Evolutionary conservation across 768 basidiomycete genomes (phyloP).

Genomic region (Suillus subalutaceus): DNA sequence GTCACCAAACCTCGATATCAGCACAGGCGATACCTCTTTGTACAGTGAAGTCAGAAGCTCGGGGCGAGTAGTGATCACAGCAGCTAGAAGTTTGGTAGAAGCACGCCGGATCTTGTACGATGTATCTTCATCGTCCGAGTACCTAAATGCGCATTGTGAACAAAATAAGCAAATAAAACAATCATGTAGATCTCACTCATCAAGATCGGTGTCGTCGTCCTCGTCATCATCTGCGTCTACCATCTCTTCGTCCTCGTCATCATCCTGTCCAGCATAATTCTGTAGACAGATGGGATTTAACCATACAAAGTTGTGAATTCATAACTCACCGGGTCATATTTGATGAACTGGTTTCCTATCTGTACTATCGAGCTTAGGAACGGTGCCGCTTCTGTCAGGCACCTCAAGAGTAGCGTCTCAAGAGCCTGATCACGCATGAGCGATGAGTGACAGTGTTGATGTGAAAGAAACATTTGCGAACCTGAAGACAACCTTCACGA

Average conservation of each 20-base stretch:
- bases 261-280: slow-evolving; percentile 78
- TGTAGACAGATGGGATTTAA: slow-evolving; percentile 28
- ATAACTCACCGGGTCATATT: slow-evolving; percentile 81
- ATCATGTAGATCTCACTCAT: slow-evolving; percentile 56
- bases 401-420: slow-evolving; percentile 82
- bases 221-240: slow-evolving; percentile 64
- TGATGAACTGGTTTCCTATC: slow-evolving; percentile 77
- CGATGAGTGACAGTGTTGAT: slow-evolving; percentile 14
- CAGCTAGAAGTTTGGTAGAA: slow-evolving; percentile 86
- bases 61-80: slow-evolving; percentile 87
- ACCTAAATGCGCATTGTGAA: slow-evolving; percentile 47
- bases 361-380: slow-evolving; percentile 72
- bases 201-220: slow-evolving; percentile 79
- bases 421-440: slow-evolving; percentile 57
- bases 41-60: slow-evolving; percentile 82
- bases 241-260: slow-evolving; percentile 66
- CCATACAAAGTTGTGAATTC: background rate
- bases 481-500: slow-evolving; percentile 80
- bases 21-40: slow-evolving; percentile 81
- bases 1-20: slow-evolving; percentile 92
- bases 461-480: slow-evolving; percentile 25
- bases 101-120: slow-evolving; percentile 97
- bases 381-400: slow-evolving; percentile 79
- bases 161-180: background rate
- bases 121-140: slow-evolving; percentile 97